Evolutionary conservation across 441 rosid genomes (phyloP), one percentile per base, ranked within the genome.

Genomic region (Monsonia emarginata): DNA sequence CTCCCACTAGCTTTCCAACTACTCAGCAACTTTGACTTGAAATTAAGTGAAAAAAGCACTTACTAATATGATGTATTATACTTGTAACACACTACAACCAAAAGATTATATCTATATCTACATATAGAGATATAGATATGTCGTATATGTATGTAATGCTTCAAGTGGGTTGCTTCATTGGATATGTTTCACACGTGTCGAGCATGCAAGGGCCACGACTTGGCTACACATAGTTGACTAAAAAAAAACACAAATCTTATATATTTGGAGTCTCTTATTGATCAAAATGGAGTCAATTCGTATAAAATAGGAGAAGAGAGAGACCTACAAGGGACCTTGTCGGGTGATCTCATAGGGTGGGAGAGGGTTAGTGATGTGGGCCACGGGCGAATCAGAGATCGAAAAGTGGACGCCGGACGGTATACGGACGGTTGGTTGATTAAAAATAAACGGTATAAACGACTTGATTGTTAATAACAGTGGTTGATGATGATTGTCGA

Each of bases 11-110:
- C 73, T 59, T n/a, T 64, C 83, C 83, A 72, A 65, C 81, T 70
- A 72, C 72, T 61, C 67, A 59, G 32, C 69, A 19, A 52, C 65
- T 76, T 81, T 80, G 86, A 80, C 85, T 74, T 69, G 10, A 42
- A 34, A 24, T 30, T 36, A 14, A 65, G 38, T 30, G 44, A 62
- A 10, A 30, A 16, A 28, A 38, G 42, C 42, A 63, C 50, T 60
- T 50, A 24, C 54, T n/a, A 48, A 63, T 57, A 54, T 10, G 25
- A 32, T 62, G 77, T 5, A 70, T 48, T 54, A 27, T 59, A 50
- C 50, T 42, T 57, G 32, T 25, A 57, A 52, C n/a, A 52, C 22
- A 18, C 26, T 10, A 18, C 25, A 2, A 50, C 0, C 32, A 50
- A 11, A 57, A 2, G 3, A 2, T 4, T 30, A 34, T 10, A 32